These are phyloP conservation scores for Pilasporangium apinafurcum DNA, from an alignment of 352 stramenopile species.

Conservation along the genomic window DNA sequence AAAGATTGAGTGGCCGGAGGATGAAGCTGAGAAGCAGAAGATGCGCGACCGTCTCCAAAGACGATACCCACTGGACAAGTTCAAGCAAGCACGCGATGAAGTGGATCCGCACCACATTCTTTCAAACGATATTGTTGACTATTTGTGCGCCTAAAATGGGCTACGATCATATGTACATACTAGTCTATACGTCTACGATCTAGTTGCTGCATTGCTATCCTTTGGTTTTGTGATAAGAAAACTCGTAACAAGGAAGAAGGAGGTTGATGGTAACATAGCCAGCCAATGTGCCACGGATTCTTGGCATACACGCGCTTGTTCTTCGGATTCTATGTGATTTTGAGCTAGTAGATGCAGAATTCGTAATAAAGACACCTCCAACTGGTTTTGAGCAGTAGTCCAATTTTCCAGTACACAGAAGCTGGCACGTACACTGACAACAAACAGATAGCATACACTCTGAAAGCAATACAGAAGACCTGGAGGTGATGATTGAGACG, in stretches of 20 bases:
- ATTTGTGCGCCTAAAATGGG: conserved; percentile 32
- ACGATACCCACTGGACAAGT: conserved; percentile 87
- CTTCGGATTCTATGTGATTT: neutral
- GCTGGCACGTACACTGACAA: conserved; percentile 2
- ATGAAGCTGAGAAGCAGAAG: conserved; percentile 32
- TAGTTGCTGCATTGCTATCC: no score
- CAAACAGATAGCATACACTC: conserved; percentile 22
- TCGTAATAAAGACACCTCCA: conserved; percentile 25
- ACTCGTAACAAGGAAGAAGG: conserved; percentile 16
- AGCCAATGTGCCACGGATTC: conserved; percentile 29
- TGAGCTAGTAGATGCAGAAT: conserved; percentile 20
- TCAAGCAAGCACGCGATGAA: conserved; percentile 83
- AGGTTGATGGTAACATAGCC: conserved; percentile 13
- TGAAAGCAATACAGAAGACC: conserved; percentile 25
- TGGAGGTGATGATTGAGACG: conserved; percentile 12
- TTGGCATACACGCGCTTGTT: conserved; percentile 12
- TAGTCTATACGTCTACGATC: no score
- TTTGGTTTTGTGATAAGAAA: no score
- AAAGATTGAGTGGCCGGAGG: conserved; percentile 91
- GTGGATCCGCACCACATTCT: conserved; percentile 93
- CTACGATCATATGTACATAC: no score
- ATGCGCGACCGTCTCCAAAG: conserved; percentile 63
- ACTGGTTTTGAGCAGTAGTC: conserved; percentile 7
- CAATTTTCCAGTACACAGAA: conserved; percentile 7
- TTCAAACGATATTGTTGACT: conserved; percentile 87